phyloP scores from a whole-genome alignment of 2,329 filamentous ascomycete species.

The Fusarium incarnatum region DNA sequence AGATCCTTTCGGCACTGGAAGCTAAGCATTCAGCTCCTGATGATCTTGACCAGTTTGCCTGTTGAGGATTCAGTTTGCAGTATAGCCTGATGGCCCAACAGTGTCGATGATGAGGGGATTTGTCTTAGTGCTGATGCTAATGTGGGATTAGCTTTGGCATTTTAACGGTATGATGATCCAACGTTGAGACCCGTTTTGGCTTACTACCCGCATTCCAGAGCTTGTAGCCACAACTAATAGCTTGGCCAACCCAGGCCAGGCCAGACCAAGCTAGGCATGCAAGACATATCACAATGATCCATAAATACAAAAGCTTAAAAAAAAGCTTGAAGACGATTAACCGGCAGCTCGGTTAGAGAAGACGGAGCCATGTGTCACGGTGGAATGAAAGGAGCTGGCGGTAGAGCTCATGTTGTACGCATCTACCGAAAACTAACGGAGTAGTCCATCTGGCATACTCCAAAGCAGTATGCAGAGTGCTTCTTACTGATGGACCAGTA shows the following conservation, averaged over 20 bases:
- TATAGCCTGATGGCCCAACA: neutral
- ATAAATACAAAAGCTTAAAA: neutral
- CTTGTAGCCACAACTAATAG: neutral
- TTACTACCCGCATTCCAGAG: neutral
- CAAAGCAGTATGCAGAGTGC: neutral
- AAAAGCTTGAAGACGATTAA: neutral
- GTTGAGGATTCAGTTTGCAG: neutral
- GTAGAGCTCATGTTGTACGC: too few relatives aligned
- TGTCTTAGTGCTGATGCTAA: neutral
- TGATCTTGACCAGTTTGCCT: neutral
- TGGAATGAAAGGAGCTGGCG: neutral
- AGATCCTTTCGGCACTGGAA: neutral
- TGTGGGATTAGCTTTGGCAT: neutral
- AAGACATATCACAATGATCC: neutral
- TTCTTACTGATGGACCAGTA: neutral
- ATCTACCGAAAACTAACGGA: neutral
- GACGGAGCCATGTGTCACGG: neutral
- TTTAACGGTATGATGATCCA: neutral
- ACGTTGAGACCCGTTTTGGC: neutral
- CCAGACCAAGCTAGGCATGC: neutral
- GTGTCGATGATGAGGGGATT: neutral
- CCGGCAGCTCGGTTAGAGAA: too few relatives aligned
- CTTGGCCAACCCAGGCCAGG: neutral
- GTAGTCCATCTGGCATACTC: accelerated
- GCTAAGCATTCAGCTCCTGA: neutral